phyloP scores from a whole-genome alignment of 345 rosid genomes.

The Laguncularia racemosa region DNA sequence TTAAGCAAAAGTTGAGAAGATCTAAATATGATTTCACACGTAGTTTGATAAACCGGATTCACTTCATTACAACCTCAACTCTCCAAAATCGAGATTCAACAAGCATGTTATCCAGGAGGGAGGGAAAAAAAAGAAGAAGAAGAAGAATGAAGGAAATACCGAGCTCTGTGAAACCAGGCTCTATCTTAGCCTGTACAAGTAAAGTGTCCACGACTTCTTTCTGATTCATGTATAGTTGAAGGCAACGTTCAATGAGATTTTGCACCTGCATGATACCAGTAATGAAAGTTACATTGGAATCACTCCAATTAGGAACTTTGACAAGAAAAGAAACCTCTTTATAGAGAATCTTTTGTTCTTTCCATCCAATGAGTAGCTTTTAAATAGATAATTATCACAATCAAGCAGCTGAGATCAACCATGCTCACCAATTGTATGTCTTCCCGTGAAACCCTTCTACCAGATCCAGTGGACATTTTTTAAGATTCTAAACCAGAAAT shows the following conservation, averaged over 20 bases:
- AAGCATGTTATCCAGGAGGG: background rate
- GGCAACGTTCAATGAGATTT: slow-evolving; percentile 89
- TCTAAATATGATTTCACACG: no score
- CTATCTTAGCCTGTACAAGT: slow-evolving; percentile 78
- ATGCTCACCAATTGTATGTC: slow-evolving; percentile 79
- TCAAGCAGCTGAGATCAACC: slow-evolving; percentile 8
- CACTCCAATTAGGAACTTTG: background rate
- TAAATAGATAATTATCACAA: background rate
- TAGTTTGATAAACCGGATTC: no score
- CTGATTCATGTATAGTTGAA: slow-evolving; percentile 92
- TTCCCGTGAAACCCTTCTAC: slow-evolving; percentile 74
- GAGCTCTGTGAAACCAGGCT: slow-evolving; percentile 93
- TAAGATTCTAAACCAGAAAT: slow-evolving; percentile 5
- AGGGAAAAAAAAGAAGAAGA: background rate
- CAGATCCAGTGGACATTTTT: slow-evolving; percentile 68
- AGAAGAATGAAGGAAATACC: slow-evolving; percentile 62
- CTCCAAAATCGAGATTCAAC: background rate
- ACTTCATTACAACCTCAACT: no score
- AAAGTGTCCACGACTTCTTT: slow-evolving; percentile 92
- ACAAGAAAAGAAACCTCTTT: no score
- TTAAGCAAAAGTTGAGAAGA: no score
- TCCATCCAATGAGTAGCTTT: background rate
- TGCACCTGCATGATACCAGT: slow-evolving; percentile 55
- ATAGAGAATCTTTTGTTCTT: background rate
- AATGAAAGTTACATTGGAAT: slow-evolving; percentile 1